These are phyloP conservation scores for Tylopilus cervinicoccineus DNA, from an alignment of 768 basidiomycete species.

Conservation along the genomic window DNA sequence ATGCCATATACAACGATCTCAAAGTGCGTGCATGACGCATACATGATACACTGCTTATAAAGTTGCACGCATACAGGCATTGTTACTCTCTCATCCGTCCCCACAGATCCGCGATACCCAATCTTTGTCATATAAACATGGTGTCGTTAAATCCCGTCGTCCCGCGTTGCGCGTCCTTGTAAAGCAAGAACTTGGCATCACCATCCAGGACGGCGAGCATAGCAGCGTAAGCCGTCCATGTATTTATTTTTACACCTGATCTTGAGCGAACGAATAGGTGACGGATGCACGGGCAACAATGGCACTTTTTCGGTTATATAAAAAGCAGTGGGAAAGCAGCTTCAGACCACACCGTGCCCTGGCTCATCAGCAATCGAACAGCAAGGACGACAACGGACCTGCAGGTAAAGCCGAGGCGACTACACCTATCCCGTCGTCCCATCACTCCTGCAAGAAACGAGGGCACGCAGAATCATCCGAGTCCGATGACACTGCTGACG, in stretches of 20 bases:
- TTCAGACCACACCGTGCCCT: constrained; percentile 5
- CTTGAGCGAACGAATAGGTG: no score
- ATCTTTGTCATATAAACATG: constrained; percentile 52
- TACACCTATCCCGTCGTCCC: not conserved
- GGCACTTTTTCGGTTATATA: constrained; percentile 52
- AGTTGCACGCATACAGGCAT: constrained; percentile 34
- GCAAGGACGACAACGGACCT: not conserved
- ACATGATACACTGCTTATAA: not conserved
- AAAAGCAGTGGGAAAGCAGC: constrained; percentile 76
- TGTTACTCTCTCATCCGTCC: constrained; percentile 69
- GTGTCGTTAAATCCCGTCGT: constrained; percentile 55
- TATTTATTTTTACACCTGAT: no score
- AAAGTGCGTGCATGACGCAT: constrained; percentile 40
- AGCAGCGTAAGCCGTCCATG: constrained; percentile 63
- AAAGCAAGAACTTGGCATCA: constrained; percentile 69
- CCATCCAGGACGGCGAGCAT: constrained; percentile 88
- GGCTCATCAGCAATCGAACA: not conserved
- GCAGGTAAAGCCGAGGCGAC: not conserved
- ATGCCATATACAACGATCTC: constrained; percentile 88
- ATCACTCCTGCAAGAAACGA: constrained; percentile 9
- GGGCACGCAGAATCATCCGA: constrained; percentile 6
- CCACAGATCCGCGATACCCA: constrained; percentile 69
- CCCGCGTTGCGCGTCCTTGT: constrained; percentile 81
- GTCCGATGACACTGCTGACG: not conserved
- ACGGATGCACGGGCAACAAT: no score